Evolutionary conservation across 148 eudicot genomes (phyloP).

Genomic region (Chenopodium formosanum): DNA sequence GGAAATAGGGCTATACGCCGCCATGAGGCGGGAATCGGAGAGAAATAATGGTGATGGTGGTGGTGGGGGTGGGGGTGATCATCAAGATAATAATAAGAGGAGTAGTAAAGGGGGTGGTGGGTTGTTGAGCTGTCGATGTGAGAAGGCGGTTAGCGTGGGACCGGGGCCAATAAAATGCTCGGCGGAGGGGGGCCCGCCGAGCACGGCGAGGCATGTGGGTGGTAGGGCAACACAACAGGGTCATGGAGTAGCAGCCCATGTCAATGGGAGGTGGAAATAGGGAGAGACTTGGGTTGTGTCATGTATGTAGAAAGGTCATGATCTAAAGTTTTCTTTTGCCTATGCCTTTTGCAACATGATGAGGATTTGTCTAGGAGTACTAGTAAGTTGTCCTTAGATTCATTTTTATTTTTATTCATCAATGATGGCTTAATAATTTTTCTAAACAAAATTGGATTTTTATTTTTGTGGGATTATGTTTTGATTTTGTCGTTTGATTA

Average conservation of each 20-base stretch:
- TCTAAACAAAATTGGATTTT: neutral
- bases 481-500: neutral
- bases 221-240: constrained; percentile 36
- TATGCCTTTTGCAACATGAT: constrained; percentile 51
- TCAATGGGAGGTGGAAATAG: constrained; percentile 22
- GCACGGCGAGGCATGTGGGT: constrained; percentile 41
- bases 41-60: constrained; percentile 15
- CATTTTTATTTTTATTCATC: neutral
- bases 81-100: constrained; percentile 22
- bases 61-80: constrained; percentile 12
- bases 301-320: constrained; percentile 30
- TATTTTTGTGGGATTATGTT: neutral
- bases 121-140: constrained; percentile 69
- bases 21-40: constrained; percentile 25
- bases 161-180: constrained; percentile 47
- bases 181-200: constrained; percentile 29
- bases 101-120: constrained; percentile 29
- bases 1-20: constrained; percentile 33
- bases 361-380: neutral
- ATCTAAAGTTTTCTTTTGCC: constrained; percentile 32
- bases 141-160: constrained; percentile 77
- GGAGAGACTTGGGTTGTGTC: constrained; percentile 1
- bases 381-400: neutral
- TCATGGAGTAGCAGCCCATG: constrained; percentile 24
- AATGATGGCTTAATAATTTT: too few species aligned